phyloP scores from a whole-genome alignment of 139 green algal genomes.

The Dunaliella sp. region DNA sequence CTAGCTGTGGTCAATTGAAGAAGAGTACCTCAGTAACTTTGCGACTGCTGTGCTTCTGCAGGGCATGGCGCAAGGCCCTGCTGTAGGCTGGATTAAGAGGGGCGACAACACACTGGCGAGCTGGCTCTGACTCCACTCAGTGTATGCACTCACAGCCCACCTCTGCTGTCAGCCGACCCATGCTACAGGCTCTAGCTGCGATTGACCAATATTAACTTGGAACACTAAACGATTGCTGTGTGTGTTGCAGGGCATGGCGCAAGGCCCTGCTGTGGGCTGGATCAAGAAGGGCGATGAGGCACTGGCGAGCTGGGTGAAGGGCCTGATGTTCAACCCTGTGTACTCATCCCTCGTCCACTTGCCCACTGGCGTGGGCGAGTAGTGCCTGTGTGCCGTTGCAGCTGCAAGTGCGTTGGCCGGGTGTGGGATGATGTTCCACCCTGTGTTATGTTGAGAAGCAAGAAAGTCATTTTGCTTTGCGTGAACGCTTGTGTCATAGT shows the following conservation, averaged over 20 bases:
- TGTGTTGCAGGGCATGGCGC: slow-evolving; percentile 2
- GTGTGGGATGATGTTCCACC: not conserved
- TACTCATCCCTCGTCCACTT: slow-evolving; percentile 46
- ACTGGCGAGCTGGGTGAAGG: slow-evolving; percentile 24
- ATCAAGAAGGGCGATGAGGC: slow-evolving; percentile 14
- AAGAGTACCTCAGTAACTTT: too few species aligned
- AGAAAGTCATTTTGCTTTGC: not conserved
- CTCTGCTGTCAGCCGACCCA: too few species aligned
- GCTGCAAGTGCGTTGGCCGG: not conserved
- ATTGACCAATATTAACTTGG: too few species aligned
- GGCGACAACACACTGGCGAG: slow-evolving; percentile 14
- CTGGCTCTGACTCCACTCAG: too few species aligned
- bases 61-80: slow-evolving; percentile 3
- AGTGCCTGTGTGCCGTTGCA: not conserved
- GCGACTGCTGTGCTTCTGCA: too few species aligned
- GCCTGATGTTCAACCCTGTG: slow-evolving; percentile 44
- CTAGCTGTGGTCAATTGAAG: too few species aligned
- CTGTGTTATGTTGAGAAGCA: not conserved
- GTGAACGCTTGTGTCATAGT: not conserved
- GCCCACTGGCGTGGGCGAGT: slow-evolving; percentile 36
- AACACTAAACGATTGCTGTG: too few species aligned
- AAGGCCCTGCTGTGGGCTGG: slow-evolving; percentile 6
- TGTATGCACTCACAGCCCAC: too few species aligned
- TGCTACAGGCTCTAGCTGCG: too few species aligned
- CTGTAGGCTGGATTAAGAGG: slow-evolving; percentile 3